Evolutionary conservation across 345 rosid species (phyloP).

Genomic region (Cardamine resedifolia): DNA sequence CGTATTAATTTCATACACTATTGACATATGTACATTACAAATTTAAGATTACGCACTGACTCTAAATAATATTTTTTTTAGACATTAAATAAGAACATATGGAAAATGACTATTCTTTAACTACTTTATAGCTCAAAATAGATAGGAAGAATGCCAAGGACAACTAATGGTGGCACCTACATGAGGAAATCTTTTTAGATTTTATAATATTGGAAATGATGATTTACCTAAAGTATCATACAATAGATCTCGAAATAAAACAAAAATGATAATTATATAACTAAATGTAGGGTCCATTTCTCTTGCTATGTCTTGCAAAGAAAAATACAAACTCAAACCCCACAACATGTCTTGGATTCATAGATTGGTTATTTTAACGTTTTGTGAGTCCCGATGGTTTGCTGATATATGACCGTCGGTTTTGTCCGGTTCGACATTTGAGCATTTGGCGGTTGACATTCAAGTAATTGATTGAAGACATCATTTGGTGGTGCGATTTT

Average conservation of each 20-base stretch:
- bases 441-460: conserved; percentile 17
- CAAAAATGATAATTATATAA: neutral
- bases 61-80: neutral
- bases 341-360: conserved; percentile 26
- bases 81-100: neutral
- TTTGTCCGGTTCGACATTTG: conserved; percentile 9
- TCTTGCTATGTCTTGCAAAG: conserved; percentile 6
- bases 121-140: conserved; percentile 12
- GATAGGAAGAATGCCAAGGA: conserved; percentile 24
- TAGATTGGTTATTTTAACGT: conserved; percentile 5
- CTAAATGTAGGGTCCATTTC: conserved; percentile 17
- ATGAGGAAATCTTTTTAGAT: conserved; percentile 60
- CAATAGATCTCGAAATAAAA: neutral
- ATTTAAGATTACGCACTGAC: neutral
- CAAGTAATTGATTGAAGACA: conserved; percentile 11
- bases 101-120: conserved; percentile 15
- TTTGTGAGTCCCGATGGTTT: conserved; percentile 11
- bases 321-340: conserved; percentile 21
- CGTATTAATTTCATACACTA: conserved; percentile 3
- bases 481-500: no score
- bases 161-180: conserved; percentile 62
- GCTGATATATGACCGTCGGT: conserved; percentile 18
- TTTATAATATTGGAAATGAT: conserved; percentile 21
- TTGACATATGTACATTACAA: conserved; percentile 14
- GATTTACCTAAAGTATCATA: conserved; percentile 5